Percentiles rank a stretch among this genome's conserved stretches.
phyloP scores from a whole-genome alignment of 352 stramenopile species.

The Aphanomyces invadans region DNA sequence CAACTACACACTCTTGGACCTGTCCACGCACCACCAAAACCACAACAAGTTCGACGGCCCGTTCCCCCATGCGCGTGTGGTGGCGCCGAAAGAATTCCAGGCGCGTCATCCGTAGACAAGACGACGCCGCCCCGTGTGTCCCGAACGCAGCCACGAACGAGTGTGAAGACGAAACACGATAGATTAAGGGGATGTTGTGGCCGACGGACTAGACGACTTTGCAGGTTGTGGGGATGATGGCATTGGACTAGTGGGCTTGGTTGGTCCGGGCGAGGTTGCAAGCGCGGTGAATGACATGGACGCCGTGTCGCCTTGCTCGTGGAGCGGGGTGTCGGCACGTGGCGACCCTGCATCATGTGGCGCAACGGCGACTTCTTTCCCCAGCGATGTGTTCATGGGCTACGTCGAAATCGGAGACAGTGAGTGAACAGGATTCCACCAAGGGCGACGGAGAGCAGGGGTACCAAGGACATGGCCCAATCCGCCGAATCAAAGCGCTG shows the following conservation, averaged over 20 bases:
- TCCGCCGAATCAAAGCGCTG: conserved; percentile 16
- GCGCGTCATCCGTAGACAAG: not conserved
- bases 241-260: not conserved
- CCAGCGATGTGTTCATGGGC: not conserved
- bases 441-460: not conserved
- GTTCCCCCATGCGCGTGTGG: conserved; percentile 62
- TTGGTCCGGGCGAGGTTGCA: not conserved
- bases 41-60: conserved; percentile 59
- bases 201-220: too few species aligned
- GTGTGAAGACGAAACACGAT: too few species aligned
- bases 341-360: not conserved
- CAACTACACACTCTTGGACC: conserved; percentile 57
- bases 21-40: conserved; percentile 62
- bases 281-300: not conserved
- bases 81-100: conserved; percentile 18
- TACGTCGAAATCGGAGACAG: too few species aligned
- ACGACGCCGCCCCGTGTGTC: too few species aligned
- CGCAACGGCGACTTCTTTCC: not conserved
- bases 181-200: too few species aligned
- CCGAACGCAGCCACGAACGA: too few species aligned
- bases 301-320: not conserved
- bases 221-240: not conserved
- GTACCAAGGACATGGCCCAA: conserved; percentile 12
- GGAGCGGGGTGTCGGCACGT: not conserved
- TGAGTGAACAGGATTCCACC: not conserved